These are phyloP conservation scores for Candida silvicultrix DNA, from an alignment of 805 yeast genomes.

Conservation along the genomic window DNA sequence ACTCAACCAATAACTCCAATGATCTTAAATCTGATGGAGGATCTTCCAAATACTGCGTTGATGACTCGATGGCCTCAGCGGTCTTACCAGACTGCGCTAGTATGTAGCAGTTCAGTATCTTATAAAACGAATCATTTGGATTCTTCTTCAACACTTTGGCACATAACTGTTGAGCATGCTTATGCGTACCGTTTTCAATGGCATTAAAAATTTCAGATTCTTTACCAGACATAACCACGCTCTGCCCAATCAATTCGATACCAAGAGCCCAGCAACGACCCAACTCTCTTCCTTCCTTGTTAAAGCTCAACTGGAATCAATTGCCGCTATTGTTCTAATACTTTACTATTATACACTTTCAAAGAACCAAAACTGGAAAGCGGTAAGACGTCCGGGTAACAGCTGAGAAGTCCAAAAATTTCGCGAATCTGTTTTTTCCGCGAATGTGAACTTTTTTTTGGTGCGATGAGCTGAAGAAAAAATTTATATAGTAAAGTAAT, in stretches of 20 bases:
- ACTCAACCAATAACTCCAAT: constrained; percentile 38
- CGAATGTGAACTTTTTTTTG: no score
- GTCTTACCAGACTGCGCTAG: constrained; percentile 26
- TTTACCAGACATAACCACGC: constrained; percentile 21
- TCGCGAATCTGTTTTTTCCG: not conserved
- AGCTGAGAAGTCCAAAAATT: no score
- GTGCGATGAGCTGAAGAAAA: no score
- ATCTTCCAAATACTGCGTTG: constrained; percentile 19
- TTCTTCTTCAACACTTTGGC: constrained; percentile 41
- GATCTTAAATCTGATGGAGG: constrained; percentile 52
- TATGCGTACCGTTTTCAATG: constrained; percentile 46
- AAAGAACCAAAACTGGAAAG: no score
- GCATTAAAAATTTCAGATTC: constrained; percentile 34
- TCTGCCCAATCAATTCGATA: no score
- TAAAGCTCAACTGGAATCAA: no score
- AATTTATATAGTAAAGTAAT: not conserved
- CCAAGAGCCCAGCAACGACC: no score
- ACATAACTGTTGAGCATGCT: constrained; percentile 44
- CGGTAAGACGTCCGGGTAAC: no score
- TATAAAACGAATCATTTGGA: constrained; percentile 52
- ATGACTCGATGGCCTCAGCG: constrained; percentile 19
- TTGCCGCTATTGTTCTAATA: no score
- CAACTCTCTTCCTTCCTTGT: no score
- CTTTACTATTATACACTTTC: no score
- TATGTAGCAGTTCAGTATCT: constrained; percentile 26